Base-by-base conservation (phyloP, 371 early-diverging fungal genomes). In the Actinomucor elegans region DNA sequence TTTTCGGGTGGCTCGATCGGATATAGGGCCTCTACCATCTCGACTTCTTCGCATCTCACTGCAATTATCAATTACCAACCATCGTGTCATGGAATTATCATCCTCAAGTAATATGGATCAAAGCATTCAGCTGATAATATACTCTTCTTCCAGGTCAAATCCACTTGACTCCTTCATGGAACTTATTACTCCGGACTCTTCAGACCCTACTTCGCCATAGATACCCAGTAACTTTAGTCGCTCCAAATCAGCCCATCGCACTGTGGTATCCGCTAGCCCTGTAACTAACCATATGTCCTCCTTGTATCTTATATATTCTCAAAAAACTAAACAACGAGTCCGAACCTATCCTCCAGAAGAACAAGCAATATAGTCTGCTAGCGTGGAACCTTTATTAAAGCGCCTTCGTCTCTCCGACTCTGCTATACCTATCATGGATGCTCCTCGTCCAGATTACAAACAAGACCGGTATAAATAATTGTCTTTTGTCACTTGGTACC, bases 261-360 rank as follows among this genome's bases (percentile, higher is more conserved):
- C 32, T 67, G 5, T 67, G 67, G 61, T 67, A 59, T 31, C 64
- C 64, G 0, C n/a, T 52, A 15, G 5, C 57, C 9, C 54, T 46
- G 12, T 12, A 11, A 5, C 15, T 61, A 46, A 35, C 46, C n/a
- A n/a, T n/a, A n/a, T n/a, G n/a, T n/a, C n/a, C n/a, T n/a, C n/a
- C n/a, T n/a, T n/a, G n/a, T n/a, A n/a, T n/a, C n/a, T n/a, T n/a
- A n/a, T n/a, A n/a, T n/a, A n/a, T n/a, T n/a, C n/a, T n/a, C n/a
- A 31, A 31, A 31, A 11, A 11, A 34, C 17, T 5, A 20, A 12
- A 4, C 21, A 23, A 38, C 34, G 57, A 29, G 10, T 41, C 27
- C 1, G 52, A n/a, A 11, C 24, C 7, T n/a, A 23, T 1, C 36
- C 57, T 48, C 41, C 44, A 14, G 7, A 15, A 7, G 23, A 38